Evolutionary conservation across 305 asterid genomes (phyloP).

Genomic region (Caryopteris hybrid): DNA sequence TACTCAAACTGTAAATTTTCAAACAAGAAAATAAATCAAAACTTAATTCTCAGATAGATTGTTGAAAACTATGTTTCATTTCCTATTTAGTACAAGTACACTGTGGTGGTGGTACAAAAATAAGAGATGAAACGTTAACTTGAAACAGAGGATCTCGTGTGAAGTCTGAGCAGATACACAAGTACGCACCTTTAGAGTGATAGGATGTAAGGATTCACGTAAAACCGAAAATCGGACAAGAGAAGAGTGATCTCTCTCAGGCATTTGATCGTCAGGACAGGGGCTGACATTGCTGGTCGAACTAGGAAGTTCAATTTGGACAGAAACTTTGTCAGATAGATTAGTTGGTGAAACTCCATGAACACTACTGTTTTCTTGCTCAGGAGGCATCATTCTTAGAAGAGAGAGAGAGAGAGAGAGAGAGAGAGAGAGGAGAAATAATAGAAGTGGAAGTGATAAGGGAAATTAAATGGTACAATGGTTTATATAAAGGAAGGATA

Average conservation of each 20-base stretch:
- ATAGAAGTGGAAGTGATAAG: background rate
- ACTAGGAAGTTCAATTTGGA: slow-evolving; percentile 39
- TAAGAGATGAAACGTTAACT: no score
- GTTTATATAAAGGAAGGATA: slow-evolving; percentile 19
- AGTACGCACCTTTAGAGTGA: slow-evolving; percentile 52
- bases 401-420: background rate
- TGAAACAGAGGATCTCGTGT: no score
- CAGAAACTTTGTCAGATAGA: slow-evolving; percentile 27
- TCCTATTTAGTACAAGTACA: no score
- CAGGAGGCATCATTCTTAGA: slow-evolving; percentile 62
- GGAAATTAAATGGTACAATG: slow-evolving; percentile 3
- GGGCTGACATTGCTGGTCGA: slow-evolving; percentile 44
- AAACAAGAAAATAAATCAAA: background rate
- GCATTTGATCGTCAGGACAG: slow-evolving; percentile 26
- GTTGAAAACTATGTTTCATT: no score
- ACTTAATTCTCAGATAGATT: no score
- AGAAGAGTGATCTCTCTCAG: slow-evolving; percentile 14
- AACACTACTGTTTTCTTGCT: slow-evolving; percentile 41
- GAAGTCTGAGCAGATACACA: no score
- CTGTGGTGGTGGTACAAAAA: no score
- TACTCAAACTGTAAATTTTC: slow-evolving; percentile 62
- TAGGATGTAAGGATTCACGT: slow-evolving; percentile 46
- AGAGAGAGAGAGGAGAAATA: background rate
- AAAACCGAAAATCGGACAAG: slow-evolving; percentile 36
- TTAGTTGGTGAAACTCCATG: slow-evolving; percentile 26